Base-by-base conservation (phyloP, 495 filamentous ascomycete genomes). In the Neurospora sp. region DNA sequence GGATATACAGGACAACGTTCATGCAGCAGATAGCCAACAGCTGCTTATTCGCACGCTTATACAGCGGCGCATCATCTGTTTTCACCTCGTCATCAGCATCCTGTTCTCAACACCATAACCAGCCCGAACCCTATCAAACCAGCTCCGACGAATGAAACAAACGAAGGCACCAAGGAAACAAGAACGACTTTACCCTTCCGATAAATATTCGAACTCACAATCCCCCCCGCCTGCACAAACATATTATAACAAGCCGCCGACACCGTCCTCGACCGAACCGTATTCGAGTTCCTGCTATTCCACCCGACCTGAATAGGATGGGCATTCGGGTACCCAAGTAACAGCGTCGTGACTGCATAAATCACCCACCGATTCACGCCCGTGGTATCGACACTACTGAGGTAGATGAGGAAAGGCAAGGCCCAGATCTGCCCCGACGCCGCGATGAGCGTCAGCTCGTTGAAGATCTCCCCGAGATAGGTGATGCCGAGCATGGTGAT, bases 221-320 rank as follows among this genome's bases (percentile, higher is more conserved):
- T 89, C 31, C 83, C 90, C 39, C 86, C 86, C 0, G 86, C 84
- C 77, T 94, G 91, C 1, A 91, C 88, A 72, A 85, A 86, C 91
- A 94, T 93, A 78, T 89, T 89, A 78, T 89, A 90, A 70, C 86
- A 78, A 6, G 88, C 88, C 0, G 86, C 87, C 0, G 87, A 87
- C 10, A 90, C 85, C 0, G 89, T 88, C 1, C 89, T 80, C 0
- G 86, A 83, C 5, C 88, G 83, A 16, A 91, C 89, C 5, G 85
- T 82, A 46, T 89, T 89, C 2, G 86, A 85, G 75, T 90, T 89
- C 9, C 89, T 84, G 0, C 88, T 89, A 23, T 89, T 89, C 84
- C 90, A 90, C 11, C 87, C 90, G 4, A 92, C 91, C 71, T 92
- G 81, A 31, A 93, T 89, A 0, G 91, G 88, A 72, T 86, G 87